Evolutionary conservation across 495 filamentous ascomycete species (phyloP), one percentile per base, ranked within the genome.

Genomic region (Neurospora hispaniola): DNA sequence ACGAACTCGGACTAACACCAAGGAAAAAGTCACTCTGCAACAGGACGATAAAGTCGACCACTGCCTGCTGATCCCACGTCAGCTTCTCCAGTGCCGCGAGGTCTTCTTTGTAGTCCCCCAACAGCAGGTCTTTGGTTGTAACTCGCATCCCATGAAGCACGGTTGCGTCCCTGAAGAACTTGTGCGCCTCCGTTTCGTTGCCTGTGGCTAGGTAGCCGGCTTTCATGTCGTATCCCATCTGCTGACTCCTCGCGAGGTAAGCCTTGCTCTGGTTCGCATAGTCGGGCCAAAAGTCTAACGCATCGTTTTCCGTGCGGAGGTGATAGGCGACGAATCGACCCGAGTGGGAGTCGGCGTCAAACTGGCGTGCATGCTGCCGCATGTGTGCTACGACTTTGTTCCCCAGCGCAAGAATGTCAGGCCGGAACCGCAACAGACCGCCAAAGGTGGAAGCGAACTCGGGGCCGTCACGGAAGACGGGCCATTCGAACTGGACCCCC

Each of bases 401-500:
- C 2, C 81, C 80, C 31, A 85, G 62, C 0, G 73, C 78, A 12
- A 83, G 69, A 9, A 85, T 82, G 62, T 85, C 83, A 14, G 74
- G 75, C 1, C 82, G 76, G 48, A 85, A 77, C 69, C 71, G 73
- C 16, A 85, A 74, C 31, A 85, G 74, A 9, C 82, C 83, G n/a
- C 83, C 82, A 48, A 81, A 84, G 9, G 77, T 80, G 14, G 81
- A 77, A 9, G 75, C 80, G 40, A 85, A 79, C 74, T 85, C 83
- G 5, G 82, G 79, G 5, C 83, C 83, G 69, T 85, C 83, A n/a
- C 80, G 79, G 54, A 75, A 79, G 5, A 81, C 75, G 6, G 81
- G 82, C 79, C 80, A 83, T 72, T 88, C 83, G 74, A 78, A 85
- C 27, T 83, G 79, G 42, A 81, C 83, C 7, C 84, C 84, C 85